Evolutionary conservation across 768 basidiomycete species (phyloP).

Genomic region (Udeniomyces megalosporus): DNA sequence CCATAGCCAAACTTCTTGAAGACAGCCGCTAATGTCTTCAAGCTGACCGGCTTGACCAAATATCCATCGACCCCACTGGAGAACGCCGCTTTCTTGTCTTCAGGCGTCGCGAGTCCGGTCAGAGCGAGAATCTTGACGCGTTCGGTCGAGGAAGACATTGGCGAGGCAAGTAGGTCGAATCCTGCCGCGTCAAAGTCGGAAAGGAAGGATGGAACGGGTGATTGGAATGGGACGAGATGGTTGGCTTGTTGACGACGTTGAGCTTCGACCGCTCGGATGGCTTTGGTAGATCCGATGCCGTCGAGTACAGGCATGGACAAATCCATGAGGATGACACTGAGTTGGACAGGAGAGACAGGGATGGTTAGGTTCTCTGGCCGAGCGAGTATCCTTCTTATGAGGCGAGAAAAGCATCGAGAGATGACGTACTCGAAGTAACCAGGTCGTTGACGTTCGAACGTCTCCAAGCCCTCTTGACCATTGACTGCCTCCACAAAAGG

Average conservation of each 20-base stretch:
- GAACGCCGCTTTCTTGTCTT: conserved; percentile 81
- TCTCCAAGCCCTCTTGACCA: conserved; percentile 64
- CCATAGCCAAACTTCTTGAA: conserved; percentile 16
- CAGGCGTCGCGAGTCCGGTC: conserved; percentile 82
- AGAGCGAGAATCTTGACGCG: conserved; percentile 53
- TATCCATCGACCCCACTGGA: conserved; percentile 78
- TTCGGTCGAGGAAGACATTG: conserved; percentile 19
- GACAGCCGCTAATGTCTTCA: conserved; percentile 74
- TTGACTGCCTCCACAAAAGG: conserved; percentile 64
- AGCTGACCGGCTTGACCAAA: conserved; percentile 78
- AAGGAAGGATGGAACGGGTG: background rate
- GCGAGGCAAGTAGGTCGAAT: background rate
- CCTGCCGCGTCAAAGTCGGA: conserved; percentile 1
- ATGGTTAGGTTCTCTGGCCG: background rate
- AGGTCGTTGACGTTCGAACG: conserved; percentile 42
- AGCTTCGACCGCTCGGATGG: conserved; percentile 62
- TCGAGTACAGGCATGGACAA: conserved; percentile 89
- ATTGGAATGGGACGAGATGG: background rate
- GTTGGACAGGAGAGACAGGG: conserved; percentile 23
- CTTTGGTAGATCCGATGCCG: conserved; percentile 69
- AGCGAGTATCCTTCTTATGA: too few species aligned
- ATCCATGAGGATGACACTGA: conserved; percentile 48
- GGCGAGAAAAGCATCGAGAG: background rate
- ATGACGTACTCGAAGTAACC: conserved; percentile 72
- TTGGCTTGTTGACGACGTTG: conserved; percentile 22